phyloP scores from a whole-genome alignment of 2,329 filamentous ascomycete species.

The Gremmenia infestans region DNA sequence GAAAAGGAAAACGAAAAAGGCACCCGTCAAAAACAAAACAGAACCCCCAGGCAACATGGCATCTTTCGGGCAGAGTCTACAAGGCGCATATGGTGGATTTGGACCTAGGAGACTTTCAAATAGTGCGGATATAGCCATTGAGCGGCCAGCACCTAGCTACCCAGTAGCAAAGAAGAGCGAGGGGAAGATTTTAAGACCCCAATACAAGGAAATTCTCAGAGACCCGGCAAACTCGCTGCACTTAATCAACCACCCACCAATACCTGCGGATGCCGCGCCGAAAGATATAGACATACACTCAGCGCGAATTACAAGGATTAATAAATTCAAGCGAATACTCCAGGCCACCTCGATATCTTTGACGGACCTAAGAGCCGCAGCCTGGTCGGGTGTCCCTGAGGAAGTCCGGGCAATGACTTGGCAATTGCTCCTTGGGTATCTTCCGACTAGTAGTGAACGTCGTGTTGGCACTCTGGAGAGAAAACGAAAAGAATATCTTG shows the following conservation, averaged over 20 bases:
- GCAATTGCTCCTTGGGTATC: conserved; percentile 90
- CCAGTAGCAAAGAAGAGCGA: conserved; percentile 85
- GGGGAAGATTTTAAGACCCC: conserved; percentile 90
- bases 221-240: conserved; percentile 91
- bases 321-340: conserved; percentile 95
- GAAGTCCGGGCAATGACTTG: conserved; percentile 99
- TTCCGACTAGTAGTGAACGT: conserved; percentile 93
- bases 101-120: conserved; percentile 63
- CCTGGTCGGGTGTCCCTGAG: conserved; percentile 91
- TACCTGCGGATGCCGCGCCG: conserved; percentile 65
- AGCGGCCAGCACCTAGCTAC: conserved; percentile 76
- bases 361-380: conserved; percentile 73
- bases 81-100: conserved; percentile 34
- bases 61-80: conserved; percentile 35
- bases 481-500: conserved; percentile 93
- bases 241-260: conserved; percentile 80
- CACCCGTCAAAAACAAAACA: conserved; percentile 10
- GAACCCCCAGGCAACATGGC: conserved; percentile 16
- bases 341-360: conserved; percentile 88
- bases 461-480: conserved; percentile 85
- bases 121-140: conserved; percentile 91
- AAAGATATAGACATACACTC: conserved; percentile 86
- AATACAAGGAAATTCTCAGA: conserved; percentile 93
- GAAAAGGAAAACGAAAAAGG: conserved; percentile 63
- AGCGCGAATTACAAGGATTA: conserved; percentile 85